Percentiles rank a stretch among this genome's conserved stretches.
Conservation (phyloP, 2,329 filamentous ascomycete genomes). For the Clonostachys rhizophaga region DNA sequence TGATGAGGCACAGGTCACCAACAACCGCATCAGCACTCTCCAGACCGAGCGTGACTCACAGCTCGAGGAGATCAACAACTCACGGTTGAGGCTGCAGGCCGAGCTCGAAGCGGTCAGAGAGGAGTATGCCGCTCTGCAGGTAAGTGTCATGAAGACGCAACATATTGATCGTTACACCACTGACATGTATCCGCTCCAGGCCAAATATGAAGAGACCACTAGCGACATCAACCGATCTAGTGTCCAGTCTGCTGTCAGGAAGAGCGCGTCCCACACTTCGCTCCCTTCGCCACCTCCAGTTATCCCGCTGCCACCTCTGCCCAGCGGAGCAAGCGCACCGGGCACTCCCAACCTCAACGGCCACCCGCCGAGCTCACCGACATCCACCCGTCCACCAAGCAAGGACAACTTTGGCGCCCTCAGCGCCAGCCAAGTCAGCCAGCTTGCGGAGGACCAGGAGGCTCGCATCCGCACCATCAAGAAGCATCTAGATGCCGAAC, state of each 20-base stretch:
- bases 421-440: slow-evolving; percentile 67
- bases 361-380: slow-evolving; percentile 42
- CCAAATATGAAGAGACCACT: slow-evolving; percentile 52
- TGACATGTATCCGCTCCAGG: slow-evolving; percentile 31
- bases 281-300: slow-evolving; percentile 91
- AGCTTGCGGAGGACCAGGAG: slow-evolving; percentile 91
- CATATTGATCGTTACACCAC: background rate
- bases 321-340: slow-evolving; percentile 48
- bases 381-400: slow-evolving; percentile 67
- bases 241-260: slow-evolving; percentile 70
- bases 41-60: slow-evolving; percentile 70
- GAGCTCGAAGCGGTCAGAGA: slow-evolving; percentile 65
- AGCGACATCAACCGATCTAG: slow-evolving; percentile 52
- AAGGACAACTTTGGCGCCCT: slow-evolving; percentile 66
- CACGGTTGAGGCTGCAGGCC: slow-evolving; percentile 56
- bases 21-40: slow-evolving; percentile 79
- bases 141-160: slow-evolving; percentile 33
- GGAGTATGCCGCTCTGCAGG: slow-evolving; percentile 74
- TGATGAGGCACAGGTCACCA: slow-evolving; percentile 82
- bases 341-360: slow-evolving; percentile 12
- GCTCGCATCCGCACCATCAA: slow-evolving; percentile 92
- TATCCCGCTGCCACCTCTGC: slow-evolving; percentile 91
- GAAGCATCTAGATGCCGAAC: slow-evolving; percentile 93
- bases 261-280: slow-evolving; percentile 77
- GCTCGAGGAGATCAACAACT: slow-evolving; percentile 72